These are phyloP conservation scores for Powellomyces hirtus DNA, from an alignment of 192 early-diverging fungal genomes.

Conservation along the genomic window DNA sequence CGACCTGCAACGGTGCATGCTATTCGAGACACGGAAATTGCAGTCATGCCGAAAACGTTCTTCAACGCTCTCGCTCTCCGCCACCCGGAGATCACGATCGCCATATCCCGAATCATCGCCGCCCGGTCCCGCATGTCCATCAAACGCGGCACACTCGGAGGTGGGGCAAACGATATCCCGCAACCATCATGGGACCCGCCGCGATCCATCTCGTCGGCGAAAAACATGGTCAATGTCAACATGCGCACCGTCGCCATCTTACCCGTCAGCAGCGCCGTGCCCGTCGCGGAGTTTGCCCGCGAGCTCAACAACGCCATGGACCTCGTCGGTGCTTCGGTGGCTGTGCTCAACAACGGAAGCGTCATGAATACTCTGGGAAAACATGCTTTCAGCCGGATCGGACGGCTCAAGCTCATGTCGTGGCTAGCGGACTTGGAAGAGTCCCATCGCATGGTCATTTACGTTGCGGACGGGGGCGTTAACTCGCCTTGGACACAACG, in stretches of 20 bases:
- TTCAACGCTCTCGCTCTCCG: conserved; percentile 87
- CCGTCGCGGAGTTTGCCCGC: conserved; percentile 85
- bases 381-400: conserved; percentile 88
- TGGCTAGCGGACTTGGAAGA: conserved; percentile 98
- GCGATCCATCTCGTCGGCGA: background rate
- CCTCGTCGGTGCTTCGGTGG: conserved; percentile 66
- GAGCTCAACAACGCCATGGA: conserved; percentile 72
- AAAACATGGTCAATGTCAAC: conserved; percentile 68
- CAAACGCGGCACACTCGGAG: background rate
- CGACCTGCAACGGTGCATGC: conserved; percentile 89
- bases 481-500: conserved; percentile 91
- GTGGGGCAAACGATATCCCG: background rate
- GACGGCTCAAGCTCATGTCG: conserved; percentile 84
- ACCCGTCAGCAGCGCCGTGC: conserved; percentile 78
- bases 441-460: conserved; percentile 79
- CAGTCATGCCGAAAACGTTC: conserved; percentile 90
- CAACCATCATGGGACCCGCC: conserved; percentile 4
- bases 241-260: conserved; percentile 93
- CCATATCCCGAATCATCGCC: conserved; percentile 88
- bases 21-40: conserved; percentile 95
- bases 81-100: conserved; percentile 89
- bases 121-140: conserved; percentile 39
- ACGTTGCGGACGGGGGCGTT: conserved; percentile 91
- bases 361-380: conserved; percentile 81
- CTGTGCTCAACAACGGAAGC: conserved; percentile 75